Percentiles rank a stretch among this genome's conserved stretches.
These are phyloP conservation scores for Melianthus villosus DNA, from an alignment of 441 rosid species.

Conservation along the genomic window DNA sequence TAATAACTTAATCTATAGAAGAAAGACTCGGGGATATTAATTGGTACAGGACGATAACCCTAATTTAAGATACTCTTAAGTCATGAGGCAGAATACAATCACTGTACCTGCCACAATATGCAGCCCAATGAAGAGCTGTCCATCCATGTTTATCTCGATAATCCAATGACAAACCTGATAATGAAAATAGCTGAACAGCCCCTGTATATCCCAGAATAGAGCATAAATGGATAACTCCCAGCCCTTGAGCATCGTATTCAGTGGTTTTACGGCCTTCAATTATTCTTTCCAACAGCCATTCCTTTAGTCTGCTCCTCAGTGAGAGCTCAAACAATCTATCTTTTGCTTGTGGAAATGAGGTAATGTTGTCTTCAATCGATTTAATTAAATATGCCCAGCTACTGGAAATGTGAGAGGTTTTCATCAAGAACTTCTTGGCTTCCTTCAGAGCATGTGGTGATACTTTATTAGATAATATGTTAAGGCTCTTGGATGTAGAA, in stretches of 20 bases:
- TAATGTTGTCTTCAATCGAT: slow-evolving; percentile 33
- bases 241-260: slow-evolving; percentile 66
- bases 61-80: too few species aligned
- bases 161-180: slow-evolving; percentile 69
- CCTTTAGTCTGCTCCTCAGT: slow-evolving; percentile 60
- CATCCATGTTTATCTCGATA: slow-evolving; percentile 84
- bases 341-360: slow-evolving; percentile 49
- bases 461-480: slow-evolving; percentile 35
- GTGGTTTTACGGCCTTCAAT: slow-evolving; percentile 40
- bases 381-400: slow-evolving; percentile 58
- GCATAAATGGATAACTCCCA: slow-evolving; percentile 84
- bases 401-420: slow-evolving; percentile 30
- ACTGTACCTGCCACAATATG: slow-evolving; percentile 68
- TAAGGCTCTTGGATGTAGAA: slow-evolving; percentile 47
- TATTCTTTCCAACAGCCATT: slow-evolving; percentile 85
- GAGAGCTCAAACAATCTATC: slow-evolving; percentile 52
- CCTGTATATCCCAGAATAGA: slow-evolving; percentile 79
- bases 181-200: slow-evolving; percentile 59
- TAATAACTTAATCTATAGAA: too few species aligned
- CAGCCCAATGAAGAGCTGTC: slow-evolving; percentile 99
- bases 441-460: slow-evolving; percentile 40
- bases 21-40: too few species aligned
- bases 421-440: slow-evolving; percentile 48
- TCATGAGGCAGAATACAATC: too few species aligned
- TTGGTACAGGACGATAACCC: too few species aligned